Base-by-base conservation (phyloP, 2,329 filamentous ascomycete species). In the Colletotrichum phormii region DNA sequence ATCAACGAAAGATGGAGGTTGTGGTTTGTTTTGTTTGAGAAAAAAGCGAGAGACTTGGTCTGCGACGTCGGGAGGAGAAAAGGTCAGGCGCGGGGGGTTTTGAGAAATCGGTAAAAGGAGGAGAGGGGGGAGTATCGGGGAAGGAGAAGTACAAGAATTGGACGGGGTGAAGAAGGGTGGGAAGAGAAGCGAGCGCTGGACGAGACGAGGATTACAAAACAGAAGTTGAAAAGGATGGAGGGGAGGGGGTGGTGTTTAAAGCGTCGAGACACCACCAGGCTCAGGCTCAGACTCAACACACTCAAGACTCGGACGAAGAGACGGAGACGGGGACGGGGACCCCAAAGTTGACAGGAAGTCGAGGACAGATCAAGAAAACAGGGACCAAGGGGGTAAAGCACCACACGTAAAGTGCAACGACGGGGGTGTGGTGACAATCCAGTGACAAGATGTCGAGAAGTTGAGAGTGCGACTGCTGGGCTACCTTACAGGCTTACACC, bases 241-340 rank as follows among this genome's bases (percentile, higher is more conserved):
- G 71, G 71, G 67, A 64, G 67, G 61, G 71, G 63, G 61, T 54
- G 70, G 59, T 55, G 71, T 71, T 71, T 71, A 71, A 71, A 73
- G 71, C 53, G 67, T 71, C 55, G 67, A 29, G 46, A 49, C 42
- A 49, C 42, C 42, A n/a, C 42, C 42, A 49, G 42, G 42, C 42
- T 49, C 42, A 49, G 42, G 13, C 37, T 42, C 37, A 42, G 37
- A 42, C 37, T 42, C 37, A 42, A 42, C 1, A 49, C 42, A 26
- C 42, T 49, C 42, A 49, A 49, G 42, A 49, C 42, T 49, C 15
- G 42, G 42, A 42, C 13, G 37, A 42, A 3, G 13, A 42, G 37
- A 42, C 37, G 37, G 37, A 15, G 37, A 42, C 42, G 42, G 53
- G 62, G 26, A 15, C 37, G 13, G 35, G 64, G 37, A 49, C 58